These are phyloP conservation scores for Psilocybe cubensis DNA, from an alignment of 768 basidiomycete genomes.

Conservation along the genomic window DNA sequence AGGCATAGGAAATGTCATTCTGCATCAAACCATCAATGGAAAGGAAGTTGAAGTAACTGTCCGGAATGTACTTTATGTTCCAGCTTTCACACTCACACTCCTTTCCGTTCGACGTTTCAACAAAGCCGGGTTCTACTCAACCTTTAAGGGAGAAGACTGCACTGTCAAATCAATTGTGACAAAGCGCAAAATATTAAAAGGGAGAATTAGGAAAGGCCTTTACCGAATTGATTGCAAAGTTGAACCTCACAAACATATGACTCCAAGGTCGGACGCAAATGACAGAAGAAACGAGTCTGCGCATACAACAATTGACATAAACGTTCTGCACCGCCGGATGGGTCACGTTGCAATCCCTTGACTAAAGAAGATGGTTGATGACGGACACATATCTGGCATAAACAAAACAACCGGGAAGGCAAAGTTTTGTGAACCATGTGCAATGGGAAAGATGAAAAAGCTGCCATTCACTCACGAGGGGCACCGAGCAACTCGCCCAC, in stretches of 20 bases:
- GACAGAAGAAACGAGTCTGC: background rate
- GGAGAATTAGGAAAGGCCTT: background rate
- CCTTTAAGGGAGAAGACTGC: conserved; percentile 7
- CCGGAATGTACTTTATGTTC: conserved; percentile 5
- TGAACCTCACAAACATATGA: no score
- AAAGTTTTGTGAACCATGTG: conserved; percentile 13
- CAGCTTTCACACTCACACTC: conserved; percentile 7
- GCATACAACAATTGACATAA: conserved; percentile 9
- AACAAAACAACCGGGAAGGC: conserved; percentile 2
- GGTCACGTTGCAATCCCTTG: background rate
- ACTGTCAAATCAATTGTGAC: background rate
- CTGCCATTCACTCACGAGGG: conserved; percentile 10
- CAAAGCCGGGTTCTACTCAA: conserved; percentile 5
- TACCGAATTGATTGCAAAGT: conserved; percentile 6
- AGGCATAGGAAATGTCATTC: conserved; percentile 8
- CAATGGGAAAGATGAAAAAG: conserved; percentile 14
- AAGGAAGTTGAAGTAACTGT: background rate
- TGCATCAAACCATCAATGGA: background rate
- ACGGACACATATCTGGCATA: background rate
- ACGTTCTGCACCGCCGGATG: conserved; percentile 9
- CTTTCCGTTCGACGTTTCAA: conserved; percentile 3
- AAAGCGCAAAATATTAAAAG: background rate
- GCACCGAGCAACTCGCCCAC: conserved; percentile 3
- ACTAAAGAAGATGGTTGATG: conserved; percentile 5
- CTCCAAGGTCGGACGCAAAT: background rate